A percentile compares a stretch with the other conserved stretches of the same genome.
Conservation (phyloP, 1,284 basidiomycete species). For the Veloboletus limbatus region DNA sequence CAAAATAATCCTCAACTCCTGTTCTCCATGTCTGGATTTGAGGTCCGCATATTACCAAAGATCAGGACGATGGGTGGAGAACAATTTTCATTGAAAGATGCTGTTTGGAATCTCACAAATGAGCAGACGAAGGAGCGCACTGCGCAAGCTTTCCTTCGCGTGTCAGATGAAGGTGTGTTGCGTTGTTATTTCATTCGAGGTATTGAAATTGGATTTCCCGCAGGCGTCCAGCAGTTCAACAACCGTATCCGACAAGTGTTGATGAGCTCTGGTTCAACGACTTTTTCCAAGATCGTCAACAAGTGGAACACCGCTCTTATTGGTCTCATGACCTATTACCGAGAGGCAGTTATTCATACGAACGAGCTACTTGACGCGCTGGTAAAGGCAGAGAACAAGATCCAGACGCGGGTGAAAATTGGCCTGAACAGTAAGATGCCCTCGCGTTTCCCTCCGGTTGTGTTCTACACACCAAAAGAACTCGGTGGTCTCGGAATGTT, state of each 20-base stretch:
- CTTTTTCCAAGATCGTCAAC: conserved; percentile 99
- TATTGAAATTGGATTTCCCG: conserved; percentile 18
- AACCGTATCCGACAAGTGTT: conserved; percentile 95
- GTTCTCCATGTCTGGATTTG: conserved; percentile 98
- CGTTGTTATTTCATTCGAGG: conserved; percentile 6
- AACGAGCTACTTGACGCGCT: conserved; percentile 92
- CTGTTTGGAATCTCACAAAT: conserved; percentile 97
- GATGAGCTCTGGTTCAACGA: conserved; percentile 98
- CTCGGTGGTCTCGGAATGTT: conserved; percentile 98
- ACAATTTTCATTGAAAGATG: conserved; percentile 94
- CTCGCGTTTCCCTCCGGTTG: conserved; percentile 94
- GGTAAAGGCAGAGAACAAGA: conserved; percentile 98
- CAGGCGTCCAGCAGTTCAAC: conserved; percentile 92
- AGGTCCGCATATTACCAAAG: conserved; percentile 96
- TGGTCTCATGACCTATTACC: conserved; percentile 97
- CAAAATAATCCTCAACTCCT: conserved; percentile 97
- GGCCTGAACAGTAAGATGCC: conserved; percentile 99
- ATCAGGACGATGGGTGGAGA: conserved; percentile 93
- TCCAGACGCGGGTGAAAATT: conserved; percentile 99
- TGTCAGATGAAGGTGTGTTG: conserved; percentile 82
- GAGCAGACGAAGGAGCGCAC: conserved; percentile 97
- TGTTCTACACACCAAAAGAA: conserved; percentile 97
- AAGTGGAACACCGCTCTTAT: conserved; percentile 98
- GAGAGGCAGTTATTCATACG: conserved; percentile 98
- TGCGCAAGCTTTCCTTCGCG: conserved; percentile 95